A percentile compares a stretch with the other conserved stretches of the same genome.
Evolutionary conservation across 306 rosid species (phyloP).

Genomic region (Vicia villosa): DNA sequence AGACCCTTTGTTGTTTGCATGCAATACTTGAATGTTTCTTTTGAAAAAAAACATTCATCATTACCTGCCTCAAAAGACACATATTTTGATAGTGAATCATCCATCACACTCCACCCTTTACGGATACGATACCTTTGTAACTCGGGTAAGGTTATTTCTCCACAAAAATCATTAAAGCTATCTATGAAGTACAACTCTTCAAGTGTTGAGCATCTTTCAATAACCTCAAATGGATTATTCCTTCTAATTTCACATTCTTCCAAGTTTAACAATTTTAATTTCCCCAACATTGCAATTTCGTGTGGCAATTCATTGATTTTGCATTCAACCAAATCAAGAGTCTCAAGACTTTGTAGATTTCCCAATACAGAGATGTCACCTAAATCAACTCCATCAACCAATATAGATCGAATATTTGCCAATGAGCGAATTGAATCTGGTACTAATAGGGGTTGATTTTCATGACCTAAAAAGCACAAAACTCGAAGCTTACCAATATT

Average conservation of each 20-base stretch:
- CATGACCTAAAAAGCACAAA: neutral
- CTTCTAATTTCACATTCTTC: neutral
- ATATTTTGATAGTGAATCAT: neutral
- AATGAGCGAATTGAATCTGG: neutral
- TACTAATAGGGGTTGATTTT: neutral
- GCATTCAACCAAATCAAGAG: neutral
- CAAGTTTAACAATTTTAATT: constrained; percentile 1
- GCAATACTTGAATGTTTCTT: neutral
- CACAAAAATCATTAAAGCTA: neutral
- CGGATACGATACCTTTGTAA: neutral
- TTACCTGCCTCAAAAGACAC: neutral
- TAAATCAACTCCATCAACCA: neutral
- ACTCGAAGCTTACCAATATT: neutral
- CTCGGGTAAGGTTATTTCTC: neutral
- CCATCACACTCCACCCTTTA: accelerated
- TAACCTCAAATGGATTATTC: constrained; percentile 20
- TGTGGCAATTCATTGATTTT: neutral
- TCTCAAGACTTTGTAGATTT: neutral
- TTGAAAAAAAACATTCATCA: neutral
- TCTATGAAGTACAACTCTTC: constrained; percentile 12
- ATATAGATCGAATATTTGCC: neutral
- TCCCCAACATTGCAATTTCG: neutral
- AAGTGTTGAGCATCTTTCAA: constrained; percentile 7
- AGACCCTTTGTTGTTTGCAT: neutral
- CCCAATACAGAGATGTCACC: constrained; percentile 23